Evolutionary conservation across 2,329 filamentous ascomycete species (phyloP), one percentile per base, ranked within the genome.

Genomic region (Aspergillus versicolor): DNA sequence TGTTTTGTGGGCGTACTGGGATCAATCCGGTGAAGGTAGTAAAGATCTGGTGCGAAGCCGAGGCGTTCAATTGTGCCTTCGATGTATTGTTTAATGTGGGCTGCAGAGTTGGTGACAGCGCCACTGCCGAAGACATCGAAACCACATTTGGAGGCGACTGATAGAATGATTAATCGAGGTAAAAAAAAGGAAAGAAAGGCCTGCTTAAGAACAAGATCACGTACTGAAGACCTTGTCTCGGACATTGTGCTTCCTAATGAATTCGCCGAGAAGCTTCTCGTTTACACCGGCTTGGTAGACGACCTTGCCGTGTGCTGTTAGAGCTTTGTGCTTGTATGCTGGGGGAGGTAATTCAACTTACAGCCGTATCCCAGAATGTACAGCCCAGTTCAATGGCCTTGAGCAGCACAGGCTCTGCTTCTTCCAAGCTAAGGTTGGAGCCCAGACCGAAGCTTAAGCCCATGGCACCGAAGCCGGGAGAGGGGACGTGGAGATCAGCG

Each of bases 391-490:
- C 76, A 53, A 81, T 72, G 0, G 80, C 80, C 59, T 82, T 82
- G 22, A 81, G 58, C 0, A 82, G 68, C 0, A 81, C 78, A 12
- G 78, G 79, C 58, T 81, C 79, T 4, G 79, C 78, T 61, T 81
- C 61, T 52, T 81, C 77, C 1, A 73, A 62, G 30, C 60, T 75
- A 3, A 81, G 61, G 56, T 79, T 77, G 38, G 48, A 72, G 4
- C 79, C 79, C 19, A 81, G 45, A 3, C 72, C 76, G 55, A 74
- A 76, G 59, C 71, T 79, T 12, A 81, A 63, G 7, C 80, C 80
- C 79, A 82, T 82, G 11, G 78, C 78, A 19, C 80, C 79, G 55
- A 82, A 81, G 51, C 79, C 79, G 1, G 79, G 78, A 5, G 63
- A 61, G 3, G 75, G 71, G 15, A 80, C 75, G 38, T 76, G 58